Evolutionary conservation across 2,329 filamentous ascomycete species (phyloP).

Genomic region (Zasmidium citrigriseum): DNA sequence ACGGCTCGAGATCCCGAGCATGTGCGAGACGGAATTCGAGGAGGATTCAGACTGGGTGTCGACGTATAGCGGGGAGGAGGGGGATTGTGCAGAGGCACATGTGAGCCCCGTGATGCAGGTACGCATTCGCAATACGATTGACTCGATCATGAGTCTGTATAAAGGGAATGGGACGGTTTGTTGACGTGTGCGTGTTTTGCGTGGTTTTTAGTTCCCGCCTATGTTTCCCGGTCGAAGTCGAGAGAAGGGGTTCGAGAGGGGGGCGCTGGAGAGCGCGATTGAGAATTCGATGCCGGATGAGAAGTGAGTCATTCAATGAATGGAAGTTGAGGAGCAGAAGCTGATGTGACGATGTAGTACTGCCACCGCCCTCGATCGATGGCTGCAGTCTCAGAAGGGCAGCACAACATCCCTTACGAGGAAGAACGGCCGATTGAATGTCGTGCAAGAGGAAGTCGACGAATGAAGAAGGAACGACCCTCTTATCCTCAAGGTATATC

Average conservation of each 20-base stretch:
- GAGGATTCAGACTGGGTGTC: conserved; percentile 26
- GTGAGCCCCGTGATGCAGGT: conserved; percentile 31
- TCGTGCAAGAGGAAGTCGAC: conserved; percentile 29
- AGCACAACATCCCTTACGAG: conserved; percentile 20
- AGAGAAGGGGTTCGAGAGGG: conserved; percentile 11
- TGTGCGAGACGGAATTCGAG: conserved; percentile 26
- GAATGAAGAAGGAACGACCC: conserved; percentile 5
- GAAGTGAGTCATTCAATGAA: conserved; percentile 24
- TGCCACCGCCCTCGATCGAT: conserved; percentile 26
- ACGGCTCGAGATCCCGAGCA: conserved; percentile 23
- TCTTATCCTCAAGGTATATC: not conserved
- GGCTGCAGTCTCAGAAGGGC: conserved; percentile 29
- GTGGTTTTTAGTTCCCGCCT: conserved; percentile 5
- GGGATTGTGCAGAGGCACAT: conserved; percentile 21
- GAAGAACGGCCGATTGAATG: conserved; percentile 25
- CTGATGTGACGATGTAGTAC: conserved; percentile 20
- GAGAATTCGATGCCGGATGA: conserved; percentile 28
- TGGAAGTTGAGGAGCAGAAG: not conserved
- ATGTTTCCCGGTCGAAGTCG: not conserved
- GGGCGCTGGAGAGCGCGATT: conserved; percentile 25
- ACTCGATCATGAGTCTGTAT: conserved; percentile 31
- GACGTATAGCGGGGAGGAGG: conserved; percentile 32
- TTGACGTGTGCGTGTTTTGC: conserved; percentile 16
- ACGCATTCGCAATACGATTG: conserved; percentile 30
- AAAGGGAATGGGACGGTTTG: conserved; percentile 16